Evolutionary conservation across 73 alveolate species (phyloP).

Genomic region (Paramecium sexaurelia): DNA sequence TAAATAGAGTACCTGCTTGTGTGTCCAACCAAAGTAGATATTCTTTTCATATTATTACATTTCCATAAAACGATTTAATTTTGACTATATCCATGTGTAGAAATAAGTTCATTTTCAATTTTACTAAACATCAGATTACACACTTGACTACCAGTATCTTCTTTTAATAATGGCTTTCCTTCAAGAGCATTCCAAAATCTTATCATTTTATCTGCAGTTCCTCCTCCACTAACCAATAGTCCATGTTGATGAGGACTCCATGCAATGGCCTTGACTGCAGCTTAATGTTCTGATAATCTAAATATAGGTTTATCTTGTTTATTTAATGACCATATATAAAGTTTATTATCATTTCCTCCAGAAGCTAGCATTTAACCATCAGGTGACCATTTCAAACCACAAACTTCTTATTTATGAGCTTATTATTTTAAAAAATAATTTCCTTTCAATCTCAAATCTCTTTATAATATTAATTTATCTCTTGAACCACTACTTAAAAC

Average conservation of each 20-base stretch:
- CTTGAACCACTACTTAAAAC: constrained; percentile 93
- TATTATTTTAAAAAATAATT: constrained; percentile 65
- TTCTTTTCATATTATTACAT: constrained; percentile 92
- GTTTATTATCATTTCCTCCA: constrained; percentile 99
- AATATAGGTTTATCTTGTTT: constrained; percentile 78
- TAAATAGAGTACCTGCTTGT: constrained; percentile 44
- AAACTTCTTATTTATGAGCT: constrained; percentile 96
- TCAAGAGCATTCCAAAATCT: constrained; percentile 98
- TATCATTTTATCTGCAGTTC: constrained; percentile 99
- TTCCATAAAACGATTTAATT: constrained; percentile 95
- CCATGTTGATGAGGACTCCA: constrained; percentile 99
- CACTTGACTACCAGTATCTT: constrained; percentile 98
- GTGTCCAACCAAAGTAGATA: constrained; percentile 92
- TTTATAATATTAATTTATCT: constrained; percentile 89
- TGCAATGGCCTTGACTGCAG: constrained; percentile 99
- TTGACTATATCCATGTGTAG: constrained; percentile 98
- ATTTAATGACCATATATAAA: constrained; percentile 92
- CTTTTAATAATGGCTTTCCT: constrained; percentile 72
- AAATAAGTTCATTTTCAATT: constrained; percentile 94
- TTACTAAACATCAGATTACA: constrained; percentile 97
- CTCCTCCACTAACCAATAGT: constrained; percentile 98
- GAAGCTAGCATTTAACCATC: constrained; percentile 98
- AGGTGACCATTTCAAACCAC: constrained; percentile 99
- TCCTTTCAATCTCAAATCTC: constrained; percentile 86
- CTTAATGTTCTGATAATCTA: constrained; percentile 90